Conservation (phyloP, 2,329 filamentous ascomycete species). For the Fusarium pseudograminearum region DNA sequence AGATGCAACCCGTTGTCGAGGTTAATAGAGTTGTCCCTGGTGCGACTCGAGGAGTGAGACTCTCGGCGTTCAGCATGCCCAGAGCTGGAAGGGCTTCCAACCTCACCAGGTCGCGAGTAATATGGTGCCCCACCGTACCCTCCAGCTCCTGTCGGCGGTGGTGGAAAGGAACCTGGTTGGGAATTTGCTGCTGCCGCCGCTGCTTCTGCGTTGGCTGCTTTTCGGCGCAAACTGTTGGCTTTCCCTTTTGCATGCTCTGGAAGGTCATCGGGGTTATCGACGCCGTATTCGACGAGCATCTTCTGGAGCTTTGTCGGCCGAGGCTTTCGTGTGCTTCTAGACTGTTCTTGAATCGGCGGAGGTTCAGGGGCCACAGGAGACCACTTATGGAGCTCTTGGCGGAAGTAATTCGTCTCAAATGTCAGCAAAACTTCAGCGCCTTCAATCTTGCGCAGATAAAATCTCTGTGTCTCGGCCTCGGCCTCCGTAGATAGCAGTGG, state of each 20-base stretch:
- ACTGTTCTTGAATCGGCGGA: slow-evolving; percentile 87
- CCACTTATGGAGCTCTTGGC: slow-evolving; percentile 95
- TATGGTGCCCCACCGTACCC: slow-evolving; percentile 46
- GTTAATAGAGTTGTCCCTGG: slow-evolving; percentile 56
- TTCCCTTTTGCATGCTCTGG: slow-evolving; percentile 86
- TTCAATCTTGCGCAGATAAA: slow-evolving; percentile 97
- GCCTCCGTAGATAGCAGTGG: slow-evolving; percentile 83
- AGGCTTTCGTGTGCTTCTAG: slow-evolving; percentile 92
- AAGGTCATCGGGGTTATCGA: slow-evolving; percentile 90
- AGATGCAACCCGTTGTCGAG: slow-evolving; percentile 57
- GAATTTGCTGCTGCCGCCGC: slow-evolving; percentile 55
- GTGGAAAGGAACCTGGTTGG: slow-evolving; percentile 33
- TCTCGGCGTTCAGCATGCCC: slow-evolving; percentile 46
- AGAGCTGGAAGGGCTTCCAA: slow-evolving; percentile 43
- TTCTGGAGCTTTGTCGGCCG: slow-evolving; percentile 97
- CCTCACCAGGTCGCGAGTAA: slow-evolving; percentile 41
- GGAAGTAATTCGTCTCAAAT: slow-evolving; percentile 97
- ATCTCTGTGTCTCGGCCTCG: slow-evolving; percentile 89
- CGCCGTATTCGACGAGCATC: slow-evolving; percentile 87
- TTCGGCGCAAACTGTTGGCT: slow-evolving; percentile 77
- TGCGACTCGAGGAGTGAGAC: slow-evolving; percentile 46
- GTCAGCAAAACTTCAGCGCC: slow-evolving; percentile 93
- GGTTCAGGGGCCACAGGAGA: slow-evolving; percentile 87
- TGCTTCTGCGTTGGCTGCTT: slow-evolving; percentile 71
- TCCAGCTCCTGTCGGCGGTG: slow-evolving; percentile 31